phyloP scores from a whole-genome alignment of 2,329 filamentous ascomycete genomes.

The Pestalotiopsis sp. region DNA sequence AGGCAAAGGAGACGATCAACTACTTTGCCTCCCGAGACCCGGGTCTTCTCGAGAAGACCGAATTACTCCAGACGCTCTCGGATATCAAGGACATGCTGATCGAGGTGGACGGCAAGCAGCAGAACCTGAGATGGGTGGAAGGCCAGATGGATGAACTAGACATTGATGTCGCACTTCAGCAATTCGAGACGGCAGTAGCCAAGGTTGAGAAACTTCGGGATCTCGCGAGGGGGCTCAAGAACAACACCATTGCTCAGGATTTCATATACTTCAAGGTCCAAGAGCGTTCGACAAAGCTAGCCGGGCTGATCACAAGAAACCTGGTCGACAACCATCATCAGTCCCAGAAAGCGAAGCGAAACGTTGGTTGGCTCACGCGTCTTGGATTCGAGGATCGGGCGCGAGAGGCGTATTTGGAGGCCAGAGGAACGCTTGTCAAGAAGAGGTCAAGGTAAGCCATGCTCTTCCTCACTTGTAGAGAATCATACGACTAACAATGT shows the following conservation, averaged over 20 bases:
- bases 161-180: slow-evolving; percentile 90
- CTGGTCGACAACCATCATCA: slow-evolving; percentile 79
- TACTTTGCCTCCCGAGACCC: slow-evolving; percentile 82
- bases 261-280: slow-evolving; percentile 92
- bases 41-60: slow-evolving; percentile 75
- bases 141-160: slow-evolving; percentile 94
- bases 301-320: slow-evolving; percentile 74
- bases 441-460: slow-evolving; percentile 74
- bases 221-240: slow-evolving; percentile 78
- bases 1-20: slow-evolving; percentile 81
- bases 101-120: slow-evolving; percentile 94
- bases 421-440: slow-evolving; percentile 76
- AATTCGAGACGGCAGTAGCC: slow-evolving; percentile 81
- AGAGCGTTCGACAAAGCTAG: slow-evolving; percentile 78
- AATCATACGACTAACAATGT: slow-evolving; percentile 24
- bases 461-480: neutral
- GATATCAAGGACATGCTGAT: slow-evolving; percentile 86
- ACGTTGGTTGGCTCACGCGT: slow-evolving; percentile 82
- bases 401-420: slow-evolving; percentile 81
- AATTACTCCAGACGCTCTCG: slow-evolving; percentile 77
- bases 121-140: slow-evolving; percentile 95
- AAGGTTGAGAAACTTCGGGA: slow-evolving; percentile 84
- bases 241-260: slow-evolving; percentile 85
- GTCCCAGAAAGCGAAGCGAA: slow-evolving; percentile 74
- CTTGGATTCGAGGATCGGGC: slow-evolving; percentile 91